Percentiles rank a stretch among this genome's conserved stretches.
These are phyloP conservation scores for Astrocystis sublimbata DNA, from an alignment of 495 filamentous ascomycete species.

Conservation along the genomic window DNA sequence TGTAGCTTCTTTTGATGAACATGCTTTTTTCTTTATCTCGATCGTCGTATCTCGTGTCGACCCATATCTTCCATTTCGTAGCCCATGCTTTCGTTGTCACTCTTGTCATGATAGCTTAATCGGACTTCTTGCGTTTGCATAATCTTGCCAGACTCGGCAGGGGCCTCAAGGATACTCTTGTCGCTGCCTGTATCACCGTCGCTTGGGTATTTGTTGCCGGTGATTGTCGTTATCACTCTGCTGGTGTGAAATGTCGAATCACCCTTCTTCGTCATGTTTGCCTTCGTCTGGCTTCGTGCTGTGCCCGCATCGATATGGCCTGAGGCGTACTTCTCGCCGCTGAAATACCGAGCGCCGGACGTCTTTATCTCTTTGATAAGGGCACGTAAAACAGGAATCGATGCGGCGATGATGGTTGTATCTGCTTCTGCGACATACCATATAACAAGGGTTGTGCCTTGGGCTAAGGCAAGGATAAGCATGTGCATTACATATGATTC, in stretches of 20 bases:
- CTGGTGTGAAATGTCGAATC: slow-evolving; percentile 22
- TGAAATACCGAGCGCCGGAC: slow-evolving; percentile 22
- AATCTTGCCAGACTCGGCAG: slow-evolving; percentile 23
- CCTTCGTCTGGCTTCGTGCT: slow-evolving; percentile 8
- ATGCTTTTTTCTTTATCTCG: slow-evolving; percentile 6
- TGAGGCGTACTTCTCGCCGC: slow-evolving; percentile 23
- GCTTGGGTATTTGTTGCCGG: slow-evolving; percentile 15
- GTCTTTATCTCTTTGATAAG: slow-evolving; percentile 34
- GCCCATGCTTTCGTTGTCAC: slow-evolving; percentile 27
- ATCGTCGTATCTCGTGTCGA: too few species aligned
- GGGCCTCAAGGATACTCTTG: slow-evolving; percentile 28
- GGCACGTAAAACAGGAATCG: slow-evolving; percentile 38
- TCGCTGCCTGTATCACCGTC: slow-evolving; percentile 28
- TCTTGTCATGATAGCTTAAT: slow-evolving; percentile 28
- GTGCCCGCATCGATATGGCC: slow-evolving; percentile 10
- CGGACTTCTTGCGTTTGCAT: slow-evolving; percentile 29
- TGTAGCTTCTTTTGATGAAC: background rate
- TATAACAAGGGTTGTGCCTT: slow-evolving; percentile 25
- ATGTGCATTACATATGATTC: background rate
- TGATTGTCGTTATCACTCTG: slow-evolving; percentile 22
- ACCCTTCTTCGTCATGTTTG: background rate
- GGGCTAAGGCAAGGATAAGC: background rate
- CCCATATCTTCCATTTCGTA: slow-evolving; percentile 30
- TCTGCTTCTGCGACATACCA: slow-evolving; percentile 38
- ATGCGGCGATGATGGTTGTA: slow-evolving; percentile 41